Conservation (phyloP, 768 basidiomycete genomes). For the Lentinula detonsa region DNA sequence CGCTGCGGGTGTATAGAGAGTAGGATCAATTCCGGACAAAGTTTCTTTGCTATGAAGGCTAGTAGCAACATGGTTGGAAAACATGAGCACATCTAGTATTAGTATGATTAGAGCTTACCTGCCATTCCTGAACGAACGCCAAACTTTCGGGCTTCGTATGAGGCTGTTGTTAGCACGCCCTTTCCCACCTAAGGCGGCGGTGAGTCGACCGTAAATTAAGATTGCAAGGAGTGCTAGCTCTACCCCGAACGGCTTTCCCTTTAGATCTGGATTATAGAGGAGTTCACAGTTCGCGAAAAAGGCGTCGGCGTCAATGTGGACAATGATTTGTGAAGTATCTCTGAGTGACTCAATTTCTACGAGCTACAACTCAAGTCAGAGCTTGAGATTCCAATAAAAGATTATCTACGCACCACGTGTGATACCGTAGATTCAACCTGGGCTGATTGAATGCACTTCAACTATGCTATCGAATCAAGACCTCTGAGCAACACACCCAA, state of each 20-base stretch:
- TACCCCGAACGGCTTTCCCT: constrained; percentile 73
- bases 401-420: constrained; percentile 46
- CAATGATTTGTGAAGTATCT: constrained; percentile 78
- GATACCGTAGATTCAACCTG: constrained; percentile 65
- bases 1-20: constrained; percentile 32
- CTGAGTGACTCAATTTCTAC: constrained; percentile 66
- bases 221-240: constrained; percentile 8
- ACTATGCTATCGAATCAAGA: constrained; percentile 10
- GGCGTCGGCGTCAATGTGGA: constrained; percentile 96
- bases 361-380: constrained; percentile 34
- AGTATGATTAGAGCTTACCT: constrained; percentile 35
- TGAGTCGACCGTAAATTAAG: neutral
- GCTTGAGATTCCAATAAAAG: neutral
- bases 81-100: neutral
- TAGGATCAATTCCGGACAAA: constrained; percentile 84
- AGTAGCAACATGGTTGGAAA: neutral
- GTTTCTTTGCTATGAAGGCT: constrained; percentile 91
- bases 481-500: constrained; percentile 32
- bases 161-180: constrained; percentile 84
- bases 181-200: constrained; percentile 48
- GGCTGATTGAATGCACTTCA: constrained; percentile 25
- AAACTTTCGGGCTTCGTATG: constrained; percentile 87
- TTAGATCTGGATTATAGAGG: constrained; percentile 54
- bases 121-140: constrained; percentile 96
- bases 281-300: constrained; percentile 84